Base-by-base conservation (phyloP, 140 eudicot species). In the Cichorium intybus region DNA sequence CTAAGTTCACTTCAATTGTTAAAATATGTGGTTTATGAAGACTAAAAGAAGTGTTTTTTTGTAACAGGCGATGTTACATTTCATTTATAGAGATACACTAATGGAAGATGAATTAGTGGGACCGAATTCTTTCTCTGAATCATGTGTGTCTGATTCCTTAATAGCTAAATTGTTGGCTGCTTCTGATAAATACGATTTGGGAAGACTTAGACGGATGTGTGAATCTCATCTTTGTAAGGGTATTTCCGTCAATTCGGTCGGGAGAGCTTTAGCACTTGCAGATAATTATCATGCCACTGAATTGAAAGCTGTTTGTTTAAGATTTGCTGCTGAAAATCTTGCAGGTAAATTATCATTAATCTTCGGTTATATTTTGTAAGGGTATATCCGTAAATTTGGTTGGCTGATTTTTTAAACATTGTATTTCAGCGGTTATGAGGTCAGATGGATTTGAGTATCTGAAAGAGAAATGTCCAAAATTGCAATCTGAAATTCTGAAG, bases 281-380 rank as follows among this genome's bases (percentile, higher is more conserved):
- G 92, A 92, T 50, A 60, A 73, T 37, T 75, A 69, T 73, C 87
- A 77, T 75, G 98, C 95, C 22, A 74, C 82, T 10, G 98, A 92
- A 66, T 50, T 92, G 76, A 91, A 91, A 81, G 78, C 88, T 56
- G 84, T 88, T 72, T 92, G 95, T 79, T 79, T 92, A 22, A 75
- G 83, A 73, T 88, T 83, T 73, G 84, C 95, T 58, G 96, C 96
- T 66, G 98, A 92, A 77, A 92, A 88, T 61, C 98, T 92, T 59
- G 96, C 95, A 72, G 96, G 98, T 92, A 74, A 33, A 23, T 37
- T 62, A 12, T 23, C 41, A 24, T 59, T 14, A 69, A 57, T 17
- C 27, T 10, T 12, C 27, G 24, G 3, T 57, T 57, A 29, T 46
- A 15, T 68, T 69, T 15, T 46, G 5, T 5, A 50, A 50, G 26